A percentile compares a stretch with the other conserved stretches of the same genome.
phyloP scores from a whole-genome alignment of 768 basidiomycete species.

The Lactarius deliciosus region DNA sequence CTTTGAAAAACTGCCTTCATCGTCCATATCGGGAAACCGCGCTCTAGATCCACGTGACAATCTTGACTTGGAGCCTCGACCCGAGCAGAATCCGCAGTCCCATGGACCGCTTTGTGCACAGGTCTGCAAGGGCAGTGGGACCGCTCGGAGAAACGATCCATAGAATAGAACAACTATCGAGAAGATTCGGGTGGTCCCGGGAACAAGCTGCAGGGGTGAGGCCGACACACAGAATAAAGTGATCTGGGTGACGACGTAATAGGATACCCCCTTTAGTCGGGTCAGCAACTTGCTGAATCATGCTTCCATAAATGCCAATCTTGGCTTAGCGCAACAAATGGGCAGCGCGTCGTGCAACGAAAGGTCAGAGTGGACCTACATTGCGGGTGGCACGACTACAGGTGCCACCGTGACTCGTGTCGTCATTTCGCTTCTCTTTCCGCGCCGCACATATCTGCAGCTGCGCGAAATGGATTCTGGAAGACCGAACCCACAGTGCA shows the following conservation, averaged over 20 bases:
- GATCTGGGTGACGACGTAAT: conserved; percentile 19
- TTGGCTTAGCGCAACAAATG: background rate
- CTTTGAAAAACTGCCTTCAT: conserved; percentile 1
- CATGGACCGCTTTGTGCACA: background rate
- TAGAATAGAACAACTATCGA: background rate
- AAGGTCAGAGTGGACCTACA: background rate
- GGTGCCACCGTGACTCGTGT: background rate
- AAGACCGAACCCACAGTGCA: conserved; percentile 5
- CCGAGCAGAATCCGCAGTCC: background rate
- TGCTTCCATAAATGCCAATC: background rate
- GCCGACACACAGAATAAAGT: no score
- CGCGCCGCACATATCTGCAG: background rate
- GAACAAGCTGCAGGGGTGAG: background rate
- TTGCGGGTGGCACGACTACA: conserved; percentile 7
- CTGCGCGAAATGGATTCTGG: conserved; percentile 1
- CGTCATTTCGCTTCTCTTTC: conserved; percentile 7
- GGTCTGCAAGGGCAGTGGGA: no score
- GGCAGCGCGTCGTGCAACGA: background rate
- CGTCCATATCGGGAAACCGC: conserved; percentile 15
- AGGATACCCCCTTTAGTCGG: background rate
- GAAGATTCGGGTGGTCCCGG: conserved; percentile 4
- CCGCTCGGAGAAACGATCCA: conserved; percentile 1
- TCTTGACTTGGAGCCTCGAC: background rate
- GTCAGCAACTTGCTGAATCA: background rate
- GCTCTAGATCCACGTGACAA: conserved; percentile 4